Conservation (phyloP, 2,329 filamentous ascomycete species). For the Paecilomyces sp. region DNA sequence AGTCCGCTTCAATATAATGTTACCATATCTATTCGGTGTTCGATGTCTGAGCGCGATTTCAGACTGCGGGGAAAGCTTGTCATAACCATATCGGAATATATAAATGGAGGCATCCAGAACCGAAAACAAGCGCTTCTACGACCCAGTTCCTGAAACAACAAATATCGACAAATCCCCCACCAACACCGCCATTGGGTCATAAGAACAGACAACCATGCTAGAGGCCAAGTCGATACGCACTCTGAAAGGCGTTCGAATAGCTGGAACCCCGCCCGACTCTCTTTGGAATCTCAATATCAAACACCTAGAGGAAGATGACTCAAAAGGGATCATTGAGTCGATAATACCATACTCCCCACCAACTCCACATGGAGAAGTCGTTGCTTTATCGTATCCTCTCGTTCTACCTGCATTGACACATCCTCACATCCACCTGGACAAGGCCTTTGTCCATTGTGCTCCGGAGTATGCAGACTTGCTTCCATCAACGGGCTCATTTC, state of each 20-base stretch:
- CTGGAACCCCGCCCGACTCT: constrained; percentile 16
- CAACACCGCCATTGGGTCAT: background rate
- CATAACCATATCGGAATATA: background rate
- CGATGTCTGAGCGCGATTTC: background rate
- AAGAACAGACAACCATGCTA: constrained; percentile 5
- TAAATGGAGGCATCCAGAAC: background rate
- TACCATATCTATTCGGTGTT: background rate
- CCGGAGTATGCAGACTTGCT: constrained; percentile 50
- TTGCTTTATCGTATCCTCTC: constrained; percentile 12
- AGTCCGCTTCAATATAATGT: background rate
- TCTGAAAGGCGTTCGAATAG: constrained; percentile 22
- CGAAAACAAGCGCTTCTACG: background rate
- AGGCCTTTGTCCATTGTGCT: constrained; percentile 33
- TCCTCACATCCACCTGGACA: constrained; percentile 65
- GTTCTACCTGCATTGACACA: constrained; percentile 57
- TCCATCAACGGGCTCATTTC: constrained; percentile 54
- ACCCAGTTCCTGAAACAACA: background rate
- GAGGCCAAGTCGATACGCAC: constrained; percentile 7
- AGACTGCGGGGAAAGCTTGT: background rate
- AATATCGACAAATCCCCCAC: background rate
- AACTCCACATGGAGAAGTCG: constrained; percentile 7
- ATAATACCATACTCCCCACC: constrained; percentile 12
- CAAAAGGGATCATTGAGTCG: constrained; percentile 16
- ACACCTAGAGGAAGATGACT: constrained; percentile 3
- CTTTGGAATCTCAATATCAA: constrained; percentile 26